Evolutionary conservation across 352 stramenopile genomes (phyloP), one percentile per base, ranked within the genome.

Genomic region (Thalassiosira livingstoniorum): DNA sequence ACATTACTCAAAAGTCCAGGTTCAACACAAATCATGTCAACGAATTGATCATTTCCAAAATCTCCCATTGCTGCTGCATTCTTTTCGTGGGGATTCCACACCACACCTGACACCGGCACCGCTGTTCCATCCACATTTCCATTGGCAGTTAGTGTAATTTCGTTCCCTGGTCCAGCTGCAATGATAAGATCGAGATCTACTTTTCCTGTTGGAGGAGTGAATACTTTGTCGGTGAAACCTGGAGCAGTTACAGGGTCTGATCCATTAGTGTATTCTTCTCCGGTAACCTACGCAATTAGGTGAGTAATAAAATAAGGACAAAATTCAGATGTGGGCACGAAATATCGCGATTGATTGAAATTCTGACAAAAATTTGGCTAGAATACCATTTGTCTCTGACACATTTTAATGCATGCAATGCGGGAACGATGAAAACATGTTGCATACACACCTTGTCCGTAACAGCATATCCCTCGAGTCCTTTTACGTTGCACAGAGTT

Each of bases 11-110:
- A 72, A 32, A 95, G 68, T 54, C 97, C 97, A 11, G 97, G 97
- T 86, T 99, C 97, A 51, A 98, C 93, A 82, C 97, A 99, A 75
- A 98, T 92, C 96, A 99, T 98, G 35, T 94, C 91, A 55, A 95
- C 69, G 81, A 98, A 98, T 86, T 98, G 95, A 55, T 98, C 96
- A 78, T 98, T 94, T 42, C 91, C 95, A 89, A 99, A 98, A 89
- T 99, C 97, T 64, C 83, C 84, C 94, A 99, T 98, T 45, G 80
- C 87, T 79, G 96, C 95, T 37, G 96, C 95, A 84, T 99, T 99
- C 57, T 96, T 93, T 47, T 95, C 87, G 89, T 96, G 97, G 43
- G 97, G 97, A 93, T 98, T 98, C 96, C 96, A 98, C 34, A 98
- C 94, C 18, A 98, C 96, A n/a, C 69, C 47, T 39, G 70, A 80